Evolutionary conservation across 176 grass and related monocot genomes (phyloP), one percentile per base, ranked within the genome.

Genomic region (Oryza punctata): DNA sequence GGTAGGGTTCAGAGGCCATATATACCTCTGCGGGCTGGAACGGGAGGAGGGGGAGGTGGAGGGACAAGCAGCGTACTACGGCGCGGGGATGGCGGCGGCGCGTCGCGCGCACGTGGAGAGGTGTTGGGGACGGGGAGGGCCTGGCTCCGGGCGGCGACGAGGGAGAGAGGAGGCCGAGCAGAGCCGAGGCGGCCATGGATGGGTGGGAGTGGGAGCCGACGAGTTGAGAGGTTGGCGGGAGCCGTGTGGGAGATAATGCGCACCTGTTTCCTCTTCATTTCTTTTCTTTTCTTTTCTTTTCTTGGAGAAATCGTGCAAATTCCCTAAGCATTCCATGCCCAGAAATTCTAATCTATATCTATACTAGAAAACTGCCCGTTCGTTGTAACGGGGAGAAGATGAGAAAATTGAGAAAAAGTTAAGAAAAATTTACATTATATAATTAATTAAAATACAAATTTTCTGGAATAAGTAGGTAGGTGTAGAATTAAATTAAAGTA

Each of bases 1-100:
- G 35, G 35, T 37, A 7, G 35, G 35, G 6, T 21, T 61, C 52
- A 72, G 80, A 82, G 30, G 30, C 4, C 30, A 32, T 3, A 4
- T 47, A 74, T 67, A 98, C 93, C 96, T 95, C 93, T 6, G 76
- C 71, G 19, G 87, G 82, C 49, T 88, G 86, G 85, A 98, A 98
- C 7, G 93, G 93, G 5, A 95, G 91, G 79, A 98, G 92, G 0
- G 93, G 96, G 59, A 98, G 89, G 71, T 95, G 92, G 67, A 97
- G 54, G 57, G 90, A 89, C 30, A 77, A 80, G 69, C 70, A 89
- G 69, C 69, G 66, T 38, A 38, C 37, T 41, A 38, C 37, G 27
- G 72, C 61, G 63, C 25, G 33, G 65, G 87, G 67, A 26, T 54
- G 65, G 67, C 69, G 50, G 41, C 28, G 89, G 46, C 72, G 76